Evolutionary conservation across 2,329 filamentous ascomycete genomes (phyloP), one percentile per base, ranked within the genome.

Genomic region (Coccinonectria pachysandricola): DNA sequence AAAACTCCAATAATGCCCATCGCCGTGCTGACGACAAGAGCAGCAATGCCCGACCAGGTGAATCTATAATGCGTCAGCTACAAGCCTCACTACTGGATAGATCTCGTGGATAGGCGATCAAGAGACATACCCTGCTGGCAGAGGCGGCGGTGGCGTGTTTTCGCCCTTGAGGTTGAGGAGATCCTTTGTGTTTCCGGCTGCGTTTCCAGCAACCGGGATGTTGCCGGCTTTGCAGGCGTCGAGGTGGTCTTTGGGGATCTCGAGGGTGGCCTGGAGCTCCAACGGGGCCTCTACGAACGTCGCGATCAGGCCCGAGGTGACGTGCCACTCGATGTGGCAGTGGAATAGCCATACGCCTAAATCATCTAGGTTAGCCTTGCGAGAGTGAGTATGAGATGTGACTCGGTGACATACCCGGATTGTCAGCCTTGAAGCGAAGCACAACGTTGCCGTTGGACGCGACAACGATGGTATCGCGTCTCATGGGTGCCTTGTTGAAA

Each of bases 241-340:
- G 21, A 64, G 50, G 35, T 76, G 72, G 27, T 69, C 53, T 9
- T 62, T 40, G 0, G 82, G 81, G 12, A 92, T 68, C 0, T 54
- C 57, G 18, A 79, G 40, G 0, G 53, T 58, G 32, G 68, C 52
- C 44, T 86, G 80, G 0, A 91, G 47, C 11, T 72, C 64, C 4
- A 65, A 46, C 0, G 75, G 76, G 0, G 71, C 68, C 50, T 79
- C 76, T 34, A 80, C 52, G 37, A 83, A 68, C 1, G 72, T 75
- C 13, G 74, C 68, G 4, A 73, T 60, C 3, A 84, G 61, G n/a
- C 79, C 79, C 3, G 72, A 73, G 1, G 66, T 57, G 31, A 82
- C 61, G 47, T 85, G 79, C 79, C 79, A 88, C 46, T 83, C 79
- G 27, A 87, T 78, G 49, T 88, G 82, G 53, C 81, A 87, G 54